phyloP scores from a whole-genome alignment of 1,284 basidiomycete species.

The Cystobasidiaceae sp. region DNA sequence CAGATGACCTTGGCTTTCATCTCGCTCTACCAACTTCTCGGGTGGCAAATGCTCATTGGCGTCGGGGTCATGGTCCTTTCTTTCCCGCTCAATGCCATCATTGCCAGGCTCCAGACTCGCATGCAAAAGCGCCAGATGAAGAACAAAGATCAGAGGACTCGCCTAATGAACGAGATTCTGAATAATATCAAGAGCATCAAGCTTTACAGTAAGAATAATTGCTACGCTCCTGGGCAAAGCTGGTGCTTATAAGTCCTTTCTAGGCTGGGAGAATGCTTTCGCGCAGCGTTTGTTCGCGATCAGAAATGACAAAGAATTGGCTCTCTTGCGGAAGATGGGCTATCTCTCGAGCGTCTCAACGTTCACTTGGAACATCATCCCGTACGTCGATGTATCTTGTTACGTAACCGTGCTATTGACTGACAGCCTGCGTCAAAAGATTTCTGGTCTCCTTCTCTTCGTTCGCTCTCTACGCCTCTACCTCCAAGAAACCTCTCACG shows the following conservation, averaged over 20 bases:
- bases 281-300: constrained; percentile 66
- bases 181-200: constrained; percentile 77
- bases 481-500: constrained; percentile 68
- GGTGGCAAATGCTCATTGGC: constrained; percentile 73
- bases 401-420: neutral
- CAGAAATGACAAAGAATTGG: constrained; percentile 78
- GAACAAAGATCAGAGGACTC: constrained; percentile 59
- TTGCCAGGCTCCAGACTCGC: constrained; percentile 64
- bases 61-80: constrained; percentile 74
- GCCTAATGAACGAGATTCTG: constrained; percentile 63
- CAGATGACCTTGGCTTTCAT: constrained; percentile 81
- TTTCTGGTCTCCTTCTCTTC: constrained; percentile 79
- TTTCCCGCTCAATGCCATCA: constrained; percentile 67
- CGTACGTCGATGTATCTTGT: neutral
- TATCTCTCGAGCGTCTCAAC: constrained; percentile 51
- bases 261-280: constrained; percentile 77
- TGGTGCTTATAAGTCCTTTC: no score
- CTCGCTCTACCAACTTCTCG: constrained; percentile 68
- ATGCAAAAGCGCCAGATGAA: constrained; percentile 88
- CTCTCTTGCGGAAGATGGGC: constrained; percentile 74
- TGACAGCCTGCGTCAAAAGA: constrained; percentile 47
- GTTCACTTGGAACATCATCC: constrained; percentile 42
- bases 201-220: constrained; percentile 48
- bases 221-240: neutral
- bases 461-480: constrained; percentile 71